Percentiles rank a stretch among this genome's conserved stretches.
Conservation (phyloP, 352 stramenopile species). For the Phytopythium delawarense region DNA sequence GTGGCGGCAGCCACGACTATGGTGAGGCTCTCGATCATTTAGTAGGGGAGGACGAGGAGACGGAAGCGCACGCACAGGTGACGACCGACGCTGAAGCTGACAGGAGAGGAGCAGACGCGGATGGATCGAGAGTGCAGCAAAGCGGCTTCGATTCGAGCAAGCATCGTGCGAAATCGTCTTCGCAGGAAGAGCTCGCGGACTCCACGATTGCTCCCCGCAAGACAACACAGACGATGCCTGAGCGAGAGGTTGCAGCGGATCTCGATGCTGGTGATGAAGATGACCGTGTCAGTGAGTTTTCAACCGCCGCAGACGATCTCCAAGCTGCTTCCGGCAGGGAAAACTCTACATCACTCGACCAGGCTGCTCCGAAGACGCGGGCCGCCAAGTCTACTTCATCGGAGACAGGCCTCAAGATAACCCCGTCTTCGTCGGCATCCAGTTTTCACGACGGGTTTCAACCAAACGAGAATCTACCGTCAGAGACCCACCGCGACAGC, state of each 20-base stretch:
- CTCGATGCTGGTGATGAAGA: conserved; percentile 20
- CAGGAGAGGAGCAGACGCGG: not conserved
- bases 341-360: not conserved
- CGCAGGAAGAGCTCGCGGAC: not conserved
- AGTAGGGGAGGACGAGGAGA: conserved; percentile 11
- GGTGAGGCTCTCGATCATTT: not conserved
- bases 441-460: not conserved
- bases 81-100: not conserved
- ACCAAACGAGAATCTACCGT: not conserved
- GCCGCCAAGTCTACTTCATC: not conserved
- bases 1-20: not conserved
- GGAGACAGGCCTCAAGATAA: not conserved
- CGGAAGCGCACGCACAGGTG: not conserved
- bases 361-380: not conserved
- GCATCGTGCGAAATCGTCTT: not conserved
- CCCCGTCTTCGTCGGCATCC: not conserved
- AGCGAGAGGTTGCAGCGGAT: conserved; percentile 16
- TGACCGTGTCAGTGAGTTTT: not conserved
- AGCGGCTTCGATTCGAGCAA: not conserved
- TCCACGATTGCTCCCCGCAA: not conserved
- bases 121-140: not conserved
- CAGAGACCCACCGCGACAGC: not conserved
- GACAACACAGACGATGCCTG: not conserved
- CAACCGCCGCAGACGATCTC: not conserved
- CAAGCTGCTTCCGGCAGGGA: not conserved